Base-by-base conservation (phyloP, 2,329 filamentous ascomycete species). In the Xylaria sp. region DNA sequence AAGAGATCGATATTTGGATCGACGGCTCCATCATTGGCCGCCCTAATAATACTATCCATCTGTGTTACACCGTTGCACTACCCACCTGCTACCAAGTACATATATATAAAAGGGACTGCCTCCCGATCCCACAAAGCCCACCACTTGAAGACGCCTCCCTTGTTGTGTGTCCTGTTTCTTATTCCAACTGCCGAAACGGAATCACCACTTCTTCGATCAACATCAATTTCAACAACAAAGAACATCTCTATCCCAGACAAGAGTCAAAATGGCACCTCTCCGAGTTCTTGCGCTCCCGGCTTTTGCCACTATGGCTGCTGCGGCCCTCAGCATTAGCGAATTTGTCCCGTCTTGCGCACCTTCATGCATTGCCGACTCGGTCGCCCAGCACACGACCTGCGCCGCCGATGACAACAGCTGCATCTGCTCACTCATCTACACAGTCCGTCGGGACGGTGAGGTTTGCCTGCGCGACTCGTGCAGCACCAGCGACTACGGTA, bases 401-500 rank as follows among this genome's bases (percentile, higher is more conserved):
- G 71, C 61, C 9, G 57, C 65, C 28, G 51, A 55, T 28, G 76
- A 78, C 70, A 77, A 76, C 66, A 55, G 61, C 9, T 78, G 76
- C 58, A 76, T 78, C 63, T 78, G 76, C 72, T 51, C 58, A 10
- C 37, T 65, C 41, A 69, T 74, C 51, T 78, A 78, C 70, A 76
- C 76, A 10, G 69, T 78, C 57, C 75, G 76, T 63, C 69, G 74
- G 2, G 75, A 78, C 66, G 76, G 76, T 37, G 74, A 77, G 72
- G 71, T 73, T 44, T 78, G 76, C 66, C 68, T 78, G 62, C 74
- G 75, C 25, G 63, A 72, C 28, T 73, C 69, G 13, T 78, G 76
- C 69, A 74, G 71, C 61, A 60, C 52, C n/a, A 23, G 65, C 44
- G 76, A 77, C 64, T 78, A 78, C 54, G 76, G 76, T 78, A 75